Percentiles rank a stretch among this genome's conserved stretches.
These are phyloP conservation scores for Phanerodontia chrysosporium DNA, from an alignment of 768 basidiomycete species.

Conservation along the genomic window DNA sequence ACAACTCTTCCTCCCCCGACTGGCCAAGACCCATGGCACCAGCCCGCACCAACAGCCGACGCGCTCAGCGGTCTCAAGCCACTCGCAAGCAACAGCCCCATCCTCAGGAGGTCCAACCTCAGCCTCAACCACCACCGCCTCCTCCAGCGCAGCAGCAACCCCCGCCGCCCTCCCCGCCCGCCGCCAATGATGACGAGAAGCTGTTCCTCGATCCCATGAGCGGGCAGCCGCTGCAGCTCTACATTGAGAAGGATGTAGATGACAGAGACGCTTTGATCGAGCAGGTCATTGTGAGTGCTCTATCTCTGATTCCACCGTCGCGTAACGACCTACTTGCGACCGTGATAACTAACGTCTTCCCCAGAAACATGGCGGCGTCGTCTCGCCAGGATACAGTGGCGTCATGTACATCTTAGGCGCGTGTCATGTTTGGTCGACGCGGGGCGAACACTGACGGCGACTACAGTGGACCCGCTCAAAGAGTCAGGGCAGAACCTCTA, in stretches of 20 bases:
- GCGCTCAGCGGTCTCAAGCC: conserved; percentile 37
- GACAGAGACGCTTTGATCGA: conserved; percentile 62
- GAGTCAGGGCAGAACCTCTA: conserved; percentile 78
- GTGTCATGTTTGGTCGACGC: conserved; percentile 1
- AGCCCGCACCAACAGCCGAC: conserved; percentile 56
- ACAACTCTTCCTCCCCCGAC: conserved; percentile 6
- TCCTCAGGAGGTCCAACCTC: not conserved
- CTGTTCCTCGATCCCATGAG: conserved; percentile 83
- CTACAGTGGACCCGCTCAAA: conserved; percentile 70
- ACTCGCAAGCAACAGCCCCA: conserved; percentile 22
- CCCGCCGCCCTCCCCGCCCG: conserved; percentile 1
- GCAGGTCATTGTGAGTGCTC: conserved; percentile 58
- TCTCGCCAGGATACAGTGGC: conserved; percentile 73
- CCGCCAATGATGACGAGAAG: conserved; percentile 23
- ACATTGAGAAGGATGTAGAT: conserved; percentile 76
- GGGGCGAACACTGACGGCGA: not conserved
- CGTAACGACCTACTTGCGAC: not conserved
- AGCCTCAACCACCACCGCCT: conserved; percentile 23
- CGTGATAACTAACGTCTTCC: conserved; percentile 4
- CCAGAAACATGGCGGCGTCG: conserved; percentile 74
- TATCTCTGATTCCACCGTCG: conserved; percentile 9
- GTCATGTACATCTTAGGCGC: conserved; percentile 77
- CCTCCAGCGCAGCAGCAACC: conserved; percentile 14
- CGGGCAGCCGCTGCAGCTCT: conserved; percentile 69
- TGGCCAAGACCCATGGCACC: conserved; percentile 76